Base-by-base conservation (phyloP, 179 eudicot genomes). In the Sideroxylon spinosum region DNA sequence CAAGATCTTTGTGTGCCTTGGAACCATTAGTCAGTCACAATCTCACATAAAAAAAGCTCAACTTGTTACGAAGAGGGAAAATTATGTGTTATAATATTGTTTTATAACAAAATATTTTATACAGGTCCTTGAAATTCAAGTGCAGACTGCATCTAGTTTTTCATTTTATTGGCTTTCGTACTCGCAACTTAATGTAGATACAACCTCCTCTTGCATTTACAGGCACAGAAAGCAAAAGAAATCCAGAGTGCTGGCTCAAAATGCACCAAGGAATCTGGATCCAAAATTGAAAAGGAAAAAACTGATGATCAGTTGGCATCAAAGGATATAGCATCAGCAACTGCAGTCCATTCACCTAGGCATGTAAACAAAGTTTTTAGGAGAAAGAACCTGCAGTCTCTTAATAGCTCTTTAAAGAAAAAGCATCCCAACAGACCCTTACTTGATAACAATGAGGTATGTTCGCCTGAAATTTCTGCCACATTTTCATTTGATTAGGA, bases 371-470 rank as follows among this genome's bases (percentile, higher is more conserved):
- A 48, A 74, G 79, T 82, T 74, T 68, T 70, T 66, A 78, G 86
- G 84, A 83, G 81, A 78, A 81, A 78, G 78, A 82, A 81, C 37
- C 9, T 64, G 28, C 46, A 26, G 46, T 80, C 85, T 11, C 68
- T 75, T 70, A 49, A 69, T 74, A 74, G 73, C 73, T 79, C 87
- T 61, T 52, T 67, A 25, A 88, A 85, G 85, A 78, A 76, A 84
- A 86, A 83, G 73, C 84, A 80, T 12, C 72, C 48, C 69, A 83
- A 81, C 80, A 80, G 50, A 68, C 72, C 76, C 52, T 80, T 75
- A 19, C 73, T 32, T 28, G 17, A 46, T 55, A 20, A 32, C 32
- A 69, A 81, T 68, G 80, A 88, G 94, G 94, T 91, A 88, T 73
- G 53, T 62, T 79, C 26, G 22, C 52, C 64, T 76, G 25, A 59